These are phyloP conservation scores for Sarocladiaceae sp. DNA, from an alignment of 2,329 filamentous ascomycete genomes.

Conservation along the genomic window DNA sequence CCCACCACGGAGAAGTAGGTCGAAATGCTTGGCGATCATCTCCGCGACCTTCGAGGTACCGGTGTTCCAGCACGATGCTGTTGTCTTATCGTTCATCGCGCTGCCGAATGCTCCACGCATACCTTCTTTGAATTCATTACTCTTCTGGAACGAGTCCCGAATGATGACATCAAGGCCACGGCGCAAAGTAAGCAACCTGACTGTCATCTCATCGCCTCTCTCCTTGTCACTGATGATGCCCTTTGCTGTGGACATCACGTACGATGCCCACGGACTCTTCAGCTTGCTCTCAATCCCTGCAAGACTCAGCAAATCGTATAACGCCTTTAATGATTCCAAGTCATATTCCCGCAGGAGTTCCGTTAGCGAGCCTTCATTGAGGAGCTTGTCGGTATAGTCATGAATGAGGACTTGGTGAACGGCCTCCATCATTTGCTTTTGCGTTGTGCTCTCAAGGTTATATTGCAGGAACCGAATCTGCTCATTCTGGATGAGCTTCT, in stretches of 20 bases:
- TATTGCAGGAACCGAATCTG: conserved; percentile 73
- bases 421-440: conserved; percentile 67
- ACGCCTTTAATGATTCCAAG: conserved; percentile 63
- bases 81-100: conserved; percentile 90
- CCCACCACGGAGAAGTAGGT: conserved; percentile 81
- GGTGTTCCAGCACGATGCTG: conserved; percentile 66
- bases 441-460: conserved; percentile 78
- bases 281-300: conserved; percentile 67
- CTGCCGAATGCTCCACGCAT: conserved; percentile 81
- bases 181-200: conserved; percentile 77
- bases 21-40: conserved; percentile 98
- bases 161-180: conserved; percentile 73
- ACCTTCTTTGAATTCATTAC: conserved; percentile 72
- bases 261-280: conserved; percentile 69
- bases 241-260: conserved; percentile 72
- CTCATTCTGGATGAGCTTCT: conserved; percentile 67
- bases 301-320: conserved; percentile 75
- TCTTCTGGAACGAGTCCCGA: conserved; percentile 68
- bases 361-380: conserved; percentile 63
- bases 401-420: conserved; percentile 71
- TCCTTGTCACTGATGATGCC: conserved; percentile 76
- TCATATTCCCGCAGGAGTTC: conserved; percentile 70
- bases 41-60: conserved; percentile 93
- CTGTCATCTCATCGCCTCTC: conserved; percentile 79
- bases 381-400: conserved; percentile 60